These are phyloP conservation scores for Fraxinus angustifolia DNA, from an alignment of 305 asterid genomes.

Conservation along the genomic window DNA sequence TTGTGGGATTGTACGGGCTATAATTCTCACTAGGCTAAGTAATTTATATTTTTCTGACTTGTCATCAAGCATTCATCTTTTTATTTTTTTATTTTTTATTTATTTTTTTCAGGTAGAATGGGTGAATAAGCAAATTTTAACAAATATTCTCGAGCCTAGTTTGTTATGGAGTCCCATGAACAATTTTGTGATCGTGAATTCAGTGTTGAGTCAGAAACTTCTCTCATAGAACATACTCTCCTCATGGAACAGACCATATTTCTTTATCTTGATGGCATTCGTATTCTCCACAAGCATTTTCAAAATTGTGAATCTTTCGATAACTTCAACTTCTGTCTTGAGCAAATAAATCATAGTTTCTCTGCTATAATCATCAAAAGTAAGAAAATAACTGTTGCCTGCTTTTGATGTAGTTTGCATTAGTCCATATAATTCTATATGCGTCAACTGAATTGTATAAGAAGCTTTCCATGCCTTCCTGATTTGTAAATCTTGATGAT, in stretches of 20 bases:
- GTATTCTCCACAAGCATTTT: neutral
- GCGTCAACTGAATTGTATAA: neutral
- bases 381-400: neutral
- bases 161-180: neutral
- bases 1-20: neutral
- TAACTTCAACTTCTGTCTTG: neutral
- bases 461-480: neutral
- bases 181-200: neutral
- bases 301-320: neutral
- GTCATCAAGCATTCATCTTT: neutral
- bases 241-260: neutral
- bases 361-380: neutral
- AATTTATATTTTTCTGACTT: neutral
- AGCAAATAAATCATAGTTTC: neutral
- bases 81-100: neutral
- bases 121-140: neutral
- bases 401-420: neutral
- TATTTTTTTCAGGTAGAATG: neutral
- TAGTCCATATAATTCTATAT: neutral
- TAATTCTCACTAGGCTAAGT: neutral
- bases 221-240: neutral
- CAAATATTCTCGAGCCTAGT: neutral
- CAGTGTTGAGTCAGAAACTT: neutral
- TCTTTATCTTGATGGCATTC: neutral
- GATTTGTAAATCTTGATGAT: neutral